phyloP scores from a whole-genome alignment of 1,284 basidiomycete species.

The Kwoniella shivajii region DNA sequence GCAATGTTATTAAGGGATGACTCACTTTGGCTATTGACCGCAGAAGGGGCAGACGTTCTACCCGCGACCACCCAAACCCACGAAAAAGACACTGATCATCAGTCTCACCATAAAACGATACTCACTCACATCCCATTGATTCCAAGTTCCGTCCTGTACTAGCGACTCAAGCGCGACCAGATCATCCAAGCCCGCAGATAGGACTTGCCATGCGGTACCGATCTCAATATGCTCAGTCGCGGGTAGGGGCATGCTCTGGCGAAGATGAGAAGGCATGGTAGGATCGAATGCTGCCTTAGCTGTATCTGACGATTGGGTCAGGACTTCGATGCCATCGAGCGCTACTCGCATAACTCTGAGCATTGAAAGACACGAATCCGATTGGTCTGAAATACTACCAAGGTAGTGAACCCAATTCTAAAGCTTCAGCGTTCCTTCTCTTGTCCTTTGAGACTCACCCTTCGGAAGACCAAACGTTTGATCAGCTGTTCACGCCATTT shows the following conservation, averaged over 20 bases:
- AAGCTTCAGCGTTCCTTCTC: neutral
- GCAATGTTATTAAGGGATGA: neutral
- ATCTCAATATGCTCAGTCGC: slow-evolving; percentile 61
- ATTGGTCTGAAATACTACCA: neutral
- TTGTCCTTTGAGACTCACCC: slow-evolving; percentile 17
- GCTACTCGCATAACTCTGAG: slow-evolving; percentile 12
- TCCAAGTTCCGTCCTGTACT: neutral
- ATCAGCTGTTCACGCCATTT: slow-evolving; percentile 11
- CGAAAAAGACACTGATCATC: slow-evolving; percentile 5
- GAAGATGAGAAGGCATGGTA: slow-evolving; percentile 59
- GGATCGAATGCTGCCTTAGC: slow-evolving; percentile 5
- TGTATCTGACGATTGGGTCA: neutral
- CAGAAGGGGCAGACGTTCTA: neutral
- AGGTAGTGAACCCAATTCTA: slow-evolving; percentile 19
- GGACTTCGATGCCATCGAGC: neutral
- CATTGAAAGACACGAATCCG: neutral
- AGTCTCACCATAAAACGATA: neutral
- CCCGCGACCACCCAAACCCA: neutral
- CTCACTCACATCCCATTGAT: slow-evolving; percentile 19
- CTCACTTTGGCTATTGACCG: slow-evolving; percentile 16
- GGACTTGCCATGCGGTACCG: slow-evolving; percentile 61
- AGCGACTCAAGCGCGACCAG: slow-evolving; percentile 47
- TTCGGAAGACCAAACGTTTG: slow-evolving; percentile 11
- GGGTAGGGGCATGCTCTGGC: slow-evolving; percentile 72
- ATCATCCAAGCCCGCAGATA: slow-evolving; percentile 60